phyloP scores from a whole-genome alignment of 495 filamentous ascomycete genomes.

The Clavariopsis aquatica region DNA sequence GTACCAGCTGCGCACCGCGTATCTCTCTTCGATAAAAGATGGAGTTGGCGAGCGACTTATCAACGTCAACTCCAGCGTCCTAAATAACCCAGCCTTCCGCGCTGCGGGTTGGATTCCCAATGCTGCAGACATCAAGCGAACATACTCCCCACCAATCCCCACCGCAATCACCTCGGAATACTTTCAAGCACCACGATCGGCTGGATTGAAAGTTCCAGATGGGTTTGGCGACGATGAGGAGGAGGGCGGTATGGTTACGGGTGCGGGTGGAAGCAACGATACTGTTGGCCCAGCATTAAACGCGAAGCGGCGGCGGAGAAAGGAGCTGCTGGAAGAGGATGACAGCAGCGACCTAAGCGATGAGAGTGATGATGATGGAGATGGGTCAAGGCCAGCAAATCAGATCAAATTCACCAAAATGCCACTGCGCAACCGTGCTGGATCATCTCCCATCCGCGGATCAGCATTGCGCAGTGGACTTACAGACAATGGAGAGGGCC shows the following conservation, averaged over 20 bases:
- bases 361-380: constrained; percentile 88
- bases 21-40: constrained; percentile 86
- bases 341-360: constrained; percentile 97
- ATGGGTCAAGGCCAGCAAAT: constrained; percentile 61
- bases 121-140: constrained; percentile 76
- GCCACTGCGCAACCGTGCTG: constrained; percentile 82
- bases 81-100: constrained; percentile 94
- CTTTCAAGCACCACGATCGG: constrained; percentile 68
- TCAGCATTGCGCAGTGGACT: constrained; percentile 33
- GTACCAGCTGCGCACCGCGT: constrained; percentile 89
- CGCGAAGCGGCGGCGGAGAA: constrained; percentile 54
- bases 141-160: constrained; percentile 94
- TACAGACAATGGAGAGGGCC: constrained; percentile 47
- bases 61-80: constrained; percentile 81
- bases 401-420: constrained; percentile 95
- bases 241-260: constrained; percentile 78
- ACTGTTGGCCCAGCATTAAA: constrained; percentile 64
- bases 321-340: constrained; percentile 86
- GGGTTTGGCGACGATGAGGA: constrained; percentile 76
- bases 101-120: constrained; percentile 88
- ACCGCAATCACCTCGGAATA: constrained; percentile 89
- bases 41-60: constrained; percentile 95
- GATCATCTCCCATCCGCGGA: constrained; percentile 79
- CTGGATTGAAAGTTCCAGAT: constrained; percentile 50
- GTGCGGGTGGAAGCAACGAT: constrained; percentile 69